phyloP scores from a whole-genome alignment of 1,284 basidiomycete species.

The Naganishia sp. region DNA sequence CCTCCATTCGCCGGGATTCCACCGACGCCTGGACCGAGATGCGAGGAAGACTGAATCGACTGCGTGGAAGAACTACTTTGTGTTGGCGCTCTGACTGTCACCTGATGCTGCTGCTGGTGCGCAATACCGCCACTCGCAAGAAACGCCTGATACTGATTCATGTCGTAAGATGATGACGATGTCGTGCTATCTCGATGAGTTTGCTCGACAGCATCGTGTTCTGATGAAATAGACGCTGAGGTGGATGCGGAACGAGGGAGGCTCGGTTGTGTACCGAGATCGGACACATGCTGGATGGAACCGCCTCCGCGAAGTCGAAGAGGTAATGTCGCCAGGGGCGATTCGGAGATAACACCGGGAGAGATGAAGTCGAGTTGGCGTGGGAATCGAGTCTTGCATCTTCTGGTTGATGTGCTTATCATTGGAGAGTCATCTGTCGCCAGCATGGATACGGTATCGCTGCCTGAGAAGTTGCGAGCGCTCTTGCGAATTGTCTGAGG shows the following conservation, averaged over 20 bases:
- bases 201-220: slow-evolving; percentile 1
- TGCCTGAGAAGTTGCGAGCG: neutral
- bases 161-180: slow-evolving; percentile 11
- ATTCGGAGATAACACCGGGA: no score
- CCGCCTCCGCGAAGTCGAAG: slow-evolving; percentile 16
- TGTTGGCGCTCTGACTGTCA: neutral
- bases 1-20: neutral
- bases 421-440: neutral
- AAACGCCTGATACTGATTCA: slow-evolving; percentile 4
- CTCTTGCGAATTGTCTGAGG: neutral
- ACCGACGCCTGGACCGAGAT: neutral
- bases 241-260: neutral
- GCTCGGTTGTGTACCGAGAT: neutral
- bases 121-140: neutral
- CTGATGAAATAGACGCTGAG: neutral
- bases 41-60: neutral
- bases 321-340: neutral
- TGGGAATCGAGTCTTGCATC: neutral
- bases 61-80: neutral
- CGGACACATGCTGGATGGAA: neutral
- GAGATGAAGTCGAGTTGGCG: no score
- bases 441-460: neutral
- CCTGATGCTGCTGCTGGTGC: neutral
- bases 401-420: neutral
- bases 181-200: slow-evolving; percentile 4